Evolutionary conservation across 345 rosid genomes (phyloP).

Genomic region (Eucalyptus lansdowneana): DNA sequence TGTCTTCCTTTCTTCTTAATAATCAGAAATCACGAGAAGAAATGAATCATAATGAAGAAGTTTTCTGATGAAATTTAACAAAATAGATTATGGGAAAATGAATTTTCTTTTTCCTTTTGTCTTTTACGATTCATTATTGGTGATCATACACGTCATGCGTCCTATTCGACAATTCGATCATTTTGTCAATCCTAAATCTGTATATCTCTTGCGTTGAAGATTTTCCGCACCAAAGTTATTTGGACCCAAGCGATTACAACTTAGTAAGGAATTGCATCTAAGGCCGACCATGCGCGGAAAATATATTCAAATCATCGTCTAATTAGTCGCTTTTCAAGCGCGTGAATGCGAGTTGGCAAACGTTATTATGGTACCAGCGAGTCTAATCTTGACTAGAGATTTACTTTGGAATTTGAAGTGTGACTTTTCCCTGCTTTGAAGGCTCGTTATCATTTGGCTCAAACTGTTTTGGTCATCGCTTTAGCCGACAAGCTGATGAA

Average conservation of each 20-base stretch:
- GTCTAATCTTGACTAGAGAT: neutral
- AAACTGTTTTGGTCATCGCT: neutral
- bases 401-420: neutral
- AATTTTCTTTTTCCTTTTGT: neutral
- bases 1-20: neutral
- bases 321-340: neutral
- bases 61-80: neutral
- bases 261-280: neutral
- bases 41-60: neutral
- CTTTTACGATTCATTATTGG: neutral
- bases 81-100: neutral
- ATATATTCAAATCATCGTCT: neutral
- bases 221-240: neutral
- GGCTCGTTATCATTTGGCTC: neutral
- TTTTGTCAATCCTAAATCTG: neutral
- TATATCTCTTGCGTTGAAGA: neutral
- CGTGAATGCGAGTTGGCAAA: neutral
- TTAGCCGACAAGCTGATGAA: neutral
- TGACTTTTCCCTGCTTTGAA: neutral
- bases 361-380: neutral
- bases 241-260: neutral
- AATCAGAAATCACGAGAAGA: neutral
- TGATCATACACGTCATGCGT: neutral
- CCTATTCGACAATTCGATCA: neutral
- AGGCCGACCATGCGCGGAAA: neutral